Evolutionary conservation across 305 asterid genomes (phyloP), one percentile per base, ranked within the genome.

Genomic region (Fraxinus sp.): DNA sequence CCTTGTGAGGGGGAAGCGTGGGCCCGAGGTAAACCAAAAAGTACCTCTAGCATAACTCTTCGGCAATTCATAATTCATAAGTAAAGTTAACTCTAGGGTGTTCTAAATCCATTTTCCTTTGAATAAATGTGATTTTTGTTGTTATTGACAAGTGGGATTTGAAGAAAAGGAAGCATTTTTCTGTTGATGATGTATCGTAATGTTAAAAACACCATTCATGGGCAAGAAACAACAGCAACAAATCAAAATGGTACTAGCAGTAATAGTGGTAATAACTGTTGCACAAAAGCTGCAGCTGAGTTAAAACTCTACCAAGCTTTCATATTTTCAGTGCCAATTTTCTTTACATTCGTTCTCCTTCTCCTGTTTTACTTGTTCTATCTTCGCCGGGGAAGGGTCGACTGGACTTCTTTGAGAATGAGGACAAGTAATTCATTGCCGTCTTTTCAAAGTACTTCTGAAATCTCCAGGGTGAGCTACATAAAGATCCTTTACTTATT

Each of bases 391-490:
- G 88, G 90, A 59, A 85, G 98, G 68, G 91, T 87, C 2, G 91
- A 92, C 80, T 92, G 97, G 98, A 80, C 94, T 86, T 90, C 95
- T 64, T 86, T 92, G n/a, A 78, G 94, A 68, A 89, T 90, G 93
- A 88, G 94, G 87, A 82, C 84, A 62, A 6, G 26, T 78, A 86
- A 85, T 72, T 62, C 94, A n/a, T 55, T 82, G 46, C 88, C 77
- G 20, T 36, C 84, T 14, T 5, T 87, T 79, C 83, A 59, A 80
- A 78, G 75, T 77, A 62, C 49, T 36, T 80, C 90, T 82, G 89
- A 86, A 14, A 78, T 87, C 68, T 89, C 96, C 80, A 84, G 83
- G 92, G 97, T 93, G 86, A 46, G 87, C 41, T 43, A 26, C 18
- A 28, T 24, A 1, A 26, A 68, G 18, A 28, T 68, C 75, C 75